A percentile compares a stretch with the other conserved stretches of the same genome.
phyloP scores from a whole-genome alignment of 225 moss, liverwort and hornwort genomes.

The Rhytidiadelphus loreus region DNA sequence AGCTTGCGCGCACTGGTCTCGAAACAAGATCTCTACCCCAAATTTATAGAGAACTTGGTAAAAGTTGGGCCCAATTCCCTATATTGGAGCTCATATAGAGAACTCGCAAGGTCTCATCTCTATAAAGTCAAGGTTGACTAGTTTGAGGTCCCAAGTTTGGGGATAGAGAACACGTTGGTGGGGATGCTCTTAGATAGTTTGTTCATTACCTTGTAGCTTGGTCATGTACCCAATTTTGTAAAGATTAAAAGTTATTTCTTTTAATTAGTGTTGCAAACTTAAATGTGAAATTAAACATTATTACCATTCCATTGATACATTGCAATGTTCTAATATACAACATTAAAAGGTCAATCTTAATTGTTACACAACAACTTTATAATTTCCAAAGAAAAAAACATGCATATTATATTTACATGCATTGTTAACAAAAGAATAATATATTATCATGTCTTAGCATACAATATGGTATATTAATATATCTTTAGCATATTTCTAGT shows the following conservation, averaged over 20 bases:
- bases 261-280: rapidly evolving
- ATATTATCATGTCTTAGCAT: neutral
- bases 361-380: neutral
- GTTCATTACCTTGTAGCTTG: neutral
- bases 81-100: too few relatives aligned
- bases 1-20: too few relatives aligned
- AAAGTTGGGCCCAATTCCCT: too few relatives aligned
- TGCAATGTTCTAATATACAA: neutral
- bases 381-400: neutral
- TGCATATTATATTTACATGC: neutral
- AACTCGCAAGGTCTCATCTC: too few relatives aligned
- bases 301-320: neutral
- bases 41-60: too few relatives aligned
- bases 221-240: neutral
- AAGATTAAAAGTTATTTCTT: neutral
- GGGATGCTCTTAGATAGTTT: too few relatives aligned
- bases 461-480: neutral
- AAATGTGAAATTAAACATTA: neutral
- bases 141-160: too few relatives aligned
- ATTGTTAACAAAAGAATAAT: neutral
- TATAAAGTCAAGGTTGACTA: too few relatives aligned
- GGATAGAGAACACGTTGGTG: too few relatives aligned
- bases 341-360: neutral
- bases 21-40: too few relatives aligned
- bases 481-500: neutral